Percentiles rank a stretch among this genome's conserved stretches.
These are phyloP conservation scores for Smallanthus sonchifolius DNA, from an alignment of 129 eudicot genomes.

Conservation along the genomic window DNA sequence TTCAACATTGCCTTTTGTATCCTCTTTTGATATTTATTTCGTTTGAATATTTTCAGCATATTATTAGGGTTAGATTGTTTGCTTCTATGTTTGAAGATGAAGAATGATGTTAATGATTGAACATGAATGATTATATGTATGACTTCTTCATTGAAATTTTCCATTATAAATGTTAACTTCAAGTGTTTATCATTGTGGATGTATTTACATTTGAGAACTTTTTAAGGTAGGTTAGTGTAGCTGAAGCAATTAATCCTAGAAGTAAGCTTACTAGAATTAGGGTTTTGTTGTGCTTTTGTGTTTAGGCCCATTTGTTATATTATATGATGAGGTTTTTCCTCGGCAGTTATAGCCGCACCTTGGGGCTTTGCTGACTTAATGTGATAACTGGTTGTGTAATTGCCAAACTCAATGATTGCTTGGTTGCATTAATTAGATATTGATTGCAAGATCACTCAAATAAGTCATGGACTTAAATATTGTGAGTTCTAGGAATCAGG, in stretches of 20 bases:
- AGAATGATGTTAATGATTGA: conserved; percentile 1
- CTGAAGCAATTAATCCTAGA: too few species aligned
- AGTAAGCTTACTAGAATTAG: not conserved
- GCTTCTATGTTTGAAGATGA: not conserved
- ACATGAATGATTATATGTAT: not conserved
- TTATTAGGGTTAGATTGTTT: not conserved
- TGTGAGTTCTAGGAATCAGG: not conserved
- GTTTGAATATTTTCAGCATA: not conserved
- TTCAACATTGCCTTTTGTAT: not conserved
- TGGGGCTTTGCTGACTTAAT: not conserved
- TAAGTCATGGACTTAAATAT: not conserved
- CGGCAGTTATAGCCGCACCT: not conserved
- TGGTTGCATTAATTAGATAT: not conserved
- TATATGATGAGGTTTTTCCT: not conserved
- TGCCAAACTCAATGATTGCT: not conserved
- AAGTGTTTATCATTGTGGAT: not conserved
- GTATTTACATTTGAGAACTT: not conserved
- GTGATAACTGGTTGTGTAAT: not conserved
- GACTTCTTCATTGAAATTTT: not conserved
- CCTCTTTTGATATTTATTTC: not conserved
- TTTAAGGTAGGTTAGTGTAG: not conserved
- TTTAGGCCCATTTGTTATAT: not conserved
- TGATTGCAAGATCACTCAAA: not conserved
- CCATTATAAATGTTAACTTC: not conserved
- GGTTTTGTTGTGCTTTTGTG: not conserved